Evolutionary conservation across 2,329 filamentous ascomycete species (phyloP), one percentile per base, ranked within the genome.

Genomic region (Aspergillus thermomutatus): DNA sequence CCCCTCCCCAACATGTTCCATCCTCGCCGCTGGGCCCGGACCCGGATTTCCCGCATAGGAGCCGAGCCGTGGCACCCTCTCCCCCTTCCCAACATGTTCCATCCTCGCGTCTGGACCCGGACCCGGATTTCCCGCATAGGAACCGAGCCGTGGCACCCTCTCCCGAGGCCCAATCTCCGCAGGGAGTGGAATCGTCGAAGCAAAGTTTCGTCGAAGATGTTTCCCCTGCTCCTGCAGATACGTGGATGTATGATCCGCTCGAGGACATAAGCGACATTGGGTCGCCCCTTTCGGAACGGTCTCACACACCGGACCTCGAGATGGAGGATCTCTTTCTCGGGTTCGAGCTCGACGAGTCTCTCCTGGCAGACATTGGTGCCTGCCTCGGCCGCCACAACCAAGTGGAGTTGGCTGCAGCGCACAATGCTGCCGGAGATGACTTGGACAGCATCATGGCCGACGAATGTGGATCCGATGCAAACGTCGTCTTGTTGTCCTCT

Each of bases 261-360:
- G 54, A 57, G 27, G 49, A 56, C 17, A 55, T 57, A 11, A 58
- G 55, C 31, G 46, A 57, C 34, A 34, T 60, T 28, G 56, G 58
- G 21, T 60, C 54, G 45, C 53, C 58, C 37, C 27, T 61, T 21
- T 60, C 55, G 11, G 50, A 55, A 47, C 43, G 53, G 52, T 56
- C 55, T 43, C 49, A 45, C 40, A 56, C 55, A 17, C 52, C 58
- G 25, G 56, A 43, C 34, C n/a, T 52, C 21, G 55, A 60, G 19
- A 21, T 25, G 25, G 46, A 41, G 17, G 26, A 47, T 10, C n/a
- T 27, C 40, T 17, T 31, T 28, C 49, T 53, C 14, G 41, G 34
- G 19, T 7, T 23, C 31, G 50, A 37, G n/a, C 21, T 53, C 11
- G 37, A 54, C 26, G 54, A 52, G 23, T 27, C 37, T 11, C 49